These are phyloP conservation scores for Backusella australiensis DNA, from an alignment of 192 early-diverging fungal genomes.

Conservation along the genomic window DNA sequence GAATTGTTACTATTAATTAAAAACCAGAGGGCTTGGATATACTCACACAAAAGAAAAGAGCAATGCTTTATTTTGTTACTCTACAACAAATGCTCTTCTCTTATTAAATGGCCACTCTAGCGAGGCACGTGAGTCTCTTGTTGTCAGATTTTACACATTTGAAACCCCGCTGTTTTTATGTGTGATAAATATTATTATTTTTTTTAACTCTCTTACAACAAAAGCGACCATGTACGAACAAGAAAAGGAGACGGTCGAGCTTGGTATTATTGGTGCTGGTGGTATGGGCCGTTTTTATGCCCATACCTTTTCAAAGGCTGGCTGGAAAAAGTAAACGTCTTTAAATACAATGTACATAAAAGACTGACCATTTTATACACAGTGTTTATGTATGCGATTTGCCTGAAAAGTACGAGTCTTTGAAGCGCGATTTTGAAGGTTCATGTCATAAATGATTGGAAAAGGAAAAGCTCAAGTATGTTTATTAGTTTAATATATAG, in stretches of 20 bases:
- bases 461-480: neutral
- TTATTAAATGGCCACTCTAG: too few species aligned
- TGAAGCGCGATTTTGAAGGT: conserved; percentile 60
- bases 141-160: neutral
- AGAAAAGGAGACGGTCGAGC: conserved; percentile 59
- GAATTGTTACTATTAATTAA: too few species aligned
- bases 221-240: neutral
- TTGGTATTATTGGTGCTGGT: conserved; percentile 94
- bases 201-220: neutral
- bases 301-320: conserved; percentile 60
- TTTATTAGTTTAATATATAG: conserved; percentile 20
- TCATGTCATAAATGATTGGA: neutral
- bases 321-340: conserved; percentile 68
- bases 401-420: conserved; percentile 67
- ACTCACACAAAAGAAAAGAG: too few species aligned
- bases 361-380: neutral
- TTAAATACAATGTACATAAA: neutral
- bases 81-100: too few species aligned
- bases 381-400: conserved; percentile 90
- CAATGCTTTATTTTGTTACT: too few species aligned
- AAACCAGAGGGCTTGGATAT: too few species aligned
- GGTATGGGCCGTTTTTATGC: conserved; percentile 96
- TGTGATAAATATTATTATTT: neutral
- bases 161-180: neutral
- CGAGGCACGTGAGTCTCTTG: neutral